Percentiles rank a stretch among this genome's conserved stretches.
Conservation (phyloP, 2,329 filamentous ascomycete genomes). For the Colletotrichum scovillei region DNA sequence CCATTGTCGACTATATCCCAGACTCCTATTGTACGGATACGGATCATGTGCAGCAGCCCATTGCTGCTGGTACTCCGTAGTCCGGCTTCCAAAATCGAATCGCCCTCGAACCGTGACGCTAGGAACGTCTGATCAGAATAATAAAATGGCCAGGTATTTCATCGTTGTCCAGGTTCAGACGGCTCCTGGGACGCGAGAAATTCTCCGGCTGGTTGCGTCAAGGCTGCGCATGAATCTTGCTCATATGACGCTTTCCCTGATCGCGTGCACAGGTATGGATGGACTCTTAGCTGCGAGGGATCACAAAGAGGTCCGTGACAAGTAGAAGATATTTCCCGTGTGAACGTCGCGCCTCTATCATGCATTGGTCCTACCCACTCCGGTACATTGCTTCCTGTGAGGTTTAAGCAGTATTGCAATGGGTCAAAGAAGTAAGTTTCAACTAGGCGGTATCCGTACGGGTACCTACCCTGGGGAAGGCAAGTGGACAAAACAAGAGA, state of each 20-base stretch:
- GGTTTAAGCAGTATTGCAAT: not conserved
- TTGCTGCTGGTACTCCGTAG: not conserved
- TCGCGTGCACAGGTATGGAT: constrained; percentile 30
- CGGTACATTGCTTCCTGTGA: not conserved
- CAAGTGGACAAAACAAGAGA: not conserved
- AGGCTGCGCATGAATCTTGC: constrained; percentile 44
- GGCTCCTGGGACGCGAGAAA: constrained; percentile 29
- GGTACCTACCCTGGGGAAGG: no score
- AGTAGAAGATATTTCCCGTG: constrained; percentile 45
- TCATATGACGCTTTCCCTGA: constrained; percentile 32
- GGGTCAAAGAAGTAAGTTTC: not conserved
- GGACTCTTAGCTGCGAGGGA: constrained; percentile 34
- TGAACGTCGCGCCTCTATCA: constrained; percentile 33
- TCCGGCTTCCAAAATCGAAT: not conserved
- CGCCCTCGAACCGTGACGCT: constrained; percentile 4
- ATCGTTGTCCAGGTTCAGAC: not conserved
- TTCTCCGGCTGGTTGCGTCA: constrained; percentile 43
- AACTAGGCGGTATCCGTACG: not conserved
- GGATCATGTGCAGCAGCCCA: not conserved
- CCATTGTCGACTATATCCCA: not conserved
- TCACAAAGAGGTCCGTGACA: constrained; percentile 45
- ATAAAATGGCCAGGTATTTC: not conserved
- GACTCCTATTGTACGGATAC: not conserved
- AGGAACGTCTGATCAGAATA: constrained; percentile 2
- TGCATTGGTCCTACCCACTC: constrained; percentile 15